phyloP scores from a whole-genome alignment of 495 filamentous ascomycete species.

The Glonium stellatum region DNA sequence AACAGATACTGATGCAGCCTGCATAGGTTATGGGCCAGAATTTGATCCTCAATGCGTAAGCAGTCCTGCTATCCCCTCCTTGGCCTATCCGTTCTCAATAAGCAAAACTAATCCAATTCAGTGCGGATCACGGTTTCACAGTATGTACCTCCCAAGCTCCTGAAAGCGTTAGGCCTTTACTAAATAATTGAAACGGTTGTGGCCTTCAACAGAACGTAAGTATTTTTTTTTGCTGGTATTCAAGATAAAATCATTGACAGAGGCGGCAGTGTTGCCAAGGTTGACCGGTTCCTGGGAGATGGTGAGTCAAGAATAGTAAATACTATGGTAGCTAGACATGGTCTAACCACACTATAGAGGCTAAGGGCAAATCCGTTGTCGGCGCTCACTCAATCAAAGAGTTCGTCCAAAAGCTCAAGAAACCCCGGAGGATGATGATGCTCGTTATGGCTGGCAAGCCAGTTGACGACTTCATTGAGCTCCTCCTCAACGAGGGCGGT shows the following conservation, averaged over 20 bases:
- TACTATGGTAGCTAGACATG: slow-evolving; percentile 3
- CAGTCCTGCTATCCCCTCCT: slow-evolving; percentile 3
- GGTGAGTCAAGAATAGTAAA: slow-evolving; percentile 43
- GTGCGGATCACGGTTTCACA: slow-evolving; percentile 56
- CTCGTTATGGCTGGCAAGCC: slow-evolving; percentile 96
- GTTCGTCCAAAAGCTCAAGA: slow-evolving; percentile 92
- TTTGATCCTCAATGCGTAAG: slow-evolving; percentile 89
- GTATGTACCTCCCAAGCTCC: slow-evolving; percentile 25
- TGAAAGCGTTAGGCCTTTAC: background rate
- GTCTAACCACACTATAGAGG: slow-evolving; percentile 20
- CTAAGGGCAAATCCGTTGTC: slow-evolving; percentile 75
- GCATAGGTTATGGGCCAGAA: slow-evolving; percentile 83
- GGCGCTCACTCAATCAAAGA: slow-evolving; percentile 93
- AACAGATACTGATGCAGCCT: slow-evolving; percentile 5
- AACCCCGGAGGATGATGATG: slow-evolving; percentile 91
- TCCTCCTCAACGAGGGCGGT: slow-evolving; percentile 66
- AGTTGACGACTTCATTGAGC: slow-evolving; percentile 97
- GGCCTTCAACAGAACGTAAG: slow-evolving; percentile 84
- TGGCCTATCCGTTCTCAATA: slow-evolving; percentile 3
- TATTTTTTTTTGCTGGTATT: too few relatives aligned
- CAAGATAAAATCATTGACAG: background rate
- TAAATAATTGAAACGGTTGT: slow-evolving; percentile 45
- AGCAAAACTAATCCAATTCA: slow-evolving; percentile 15
- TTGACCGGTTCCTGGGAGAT: slow-evolving; percentile 88
- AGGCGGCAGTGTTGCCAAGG: slow-evolving; percentile 63